Evolutionary conservation across 768 basidiomycete genomes (phyloP), one percentile per base, ranked within the genome.

Genomic region (Bullera alba): DNA sequence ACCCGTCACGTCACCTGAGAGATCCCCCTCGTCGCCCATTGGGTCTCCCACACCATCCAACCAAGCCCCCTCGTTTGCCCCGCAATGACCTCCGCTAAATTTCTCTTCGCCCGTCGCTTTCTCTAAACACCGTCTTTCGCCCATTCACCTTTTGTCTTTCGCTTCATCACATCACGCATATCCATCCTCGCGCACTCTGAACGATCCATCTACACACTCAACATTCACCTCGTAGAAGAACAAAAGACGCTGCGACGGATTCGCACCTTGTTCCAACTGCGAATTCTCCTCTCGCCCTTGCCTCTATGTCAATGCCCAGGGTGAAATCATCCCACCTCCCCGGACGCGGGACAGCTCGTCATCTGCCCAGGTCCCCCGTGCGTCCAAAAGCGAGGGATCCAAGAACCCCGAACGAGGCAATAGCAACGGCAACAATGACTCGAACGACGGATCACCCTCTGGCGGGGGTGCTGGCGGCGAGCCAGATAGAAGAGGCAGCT

Each of bases 221-320:
- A 14, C 42, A 32, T 15, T 34, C 14, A n/a, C n/a, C n/a, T n/a
- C n/a, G n/a, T 45, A 70, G 65, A 72, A 72, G 58, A 72, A 72
- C 57, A 72, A 72, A 51, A 49, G 71, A 21, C 52, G 71, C 29
- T 72, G 71, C 41, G 71, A 72, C 43, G 71, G 71, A 8, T 72
- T 72, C 51, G 65, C 66, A 1, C 71, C 71, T 12, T 72, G 71
- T 45, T 65, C 64, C 4, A 72, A 72, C 36, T 72, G 69, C 61
- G 69, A 70, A 41, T 70, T 70, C 50, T 72, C 71, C 4, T 63
- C 65, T 26, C 46, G 69, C 46, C 53, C 56, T 22, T 72, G 71
- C 55, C 44, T 68, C 0, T 72, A 72, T 23, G 38, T 72, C 53
- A 70, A 69, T 45, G 59, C 71, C 14, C 57, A 60, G 37, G 71